Evolutionary conservation across 805 yeast genomes (phyloP).

Genomic region (Suhomyces sp.): DNA sequence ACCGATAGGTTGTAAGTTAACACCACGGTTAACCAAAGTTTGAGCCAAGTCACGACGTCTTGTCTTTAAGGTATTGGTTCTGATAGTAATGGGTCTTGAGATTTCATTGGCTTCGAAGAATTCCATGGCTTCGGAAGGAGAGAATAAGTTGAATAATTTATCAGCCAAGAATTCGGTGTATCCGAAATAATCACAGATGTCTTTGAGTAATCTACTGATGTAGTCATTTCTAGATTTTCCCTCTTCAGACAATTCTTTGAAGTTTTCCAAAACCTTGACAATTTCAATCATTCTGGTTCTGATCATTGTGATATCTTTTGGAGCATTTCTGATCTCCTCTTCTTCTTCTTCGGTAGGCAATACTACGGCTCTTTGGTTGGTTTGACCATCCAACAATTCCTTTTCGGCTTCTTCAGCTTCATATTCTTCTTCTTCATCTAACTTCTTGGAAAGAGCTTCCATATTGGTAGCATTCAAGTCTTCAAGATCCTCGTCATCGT

Average conservation of each 20-base stretch:
- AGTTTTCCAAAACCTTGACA: slow-evolving; percentile 89
- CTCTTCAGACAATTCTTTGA: slow-evolving; percentile 76
- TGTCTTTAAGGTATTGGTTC: slow-evolving; percentile 95
- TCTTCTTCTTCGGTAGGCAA: slow-evolving; percentile 73
- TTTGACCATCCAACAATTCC: slow-evolving; percentile 60
- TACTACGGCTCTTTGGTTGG: slow-evolving; percentile 65
- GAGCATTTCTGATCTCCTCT: slow-evolving; percentile 47
- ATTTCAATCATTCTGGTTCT: slow-evolving; percentile 95
- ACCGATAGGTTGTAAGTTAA: slow-evolving; percentile 94
- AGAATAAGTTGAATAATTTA: slow-evolving; percentile 84
- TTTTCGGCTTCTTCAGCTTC: slow-evolving; percentile 48
- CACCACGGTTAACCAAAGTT: slow-evolving; percentile 92
- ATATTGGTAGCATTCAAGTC: slow-evolving; percentile 75
- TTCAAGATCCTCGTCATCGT: slow-evolving; percentile 57
- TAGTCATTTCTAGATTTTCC: slow-evolving; percentile 87
- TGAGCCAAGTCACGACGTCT: slow-evolving; percentile 96
- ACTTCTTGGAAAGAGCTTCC: slow-evolving; percentile 70
- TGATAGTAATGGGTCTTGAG: slow-evolving; percentile 91
- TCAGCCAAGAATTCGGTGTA: slow-evolving; percentile 91
- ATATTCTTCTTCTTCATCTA: slow-evolving; percentile 57
- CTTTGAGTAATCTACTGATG: slow-evolving; percentile 71
- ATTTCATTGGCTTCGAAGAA: slow-evolving; percentile 98
- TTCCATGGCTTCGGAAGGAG: slow-evolving; percentile 96
- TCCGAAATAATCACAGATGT: slow-evolving; percentile 91
- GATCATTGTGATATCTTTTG: slow-evolving; percentile 75